Evolutionary conservation across 1,139 yeast species (phyloP).

Genomic region (Geotrichum candidum): DNA sequence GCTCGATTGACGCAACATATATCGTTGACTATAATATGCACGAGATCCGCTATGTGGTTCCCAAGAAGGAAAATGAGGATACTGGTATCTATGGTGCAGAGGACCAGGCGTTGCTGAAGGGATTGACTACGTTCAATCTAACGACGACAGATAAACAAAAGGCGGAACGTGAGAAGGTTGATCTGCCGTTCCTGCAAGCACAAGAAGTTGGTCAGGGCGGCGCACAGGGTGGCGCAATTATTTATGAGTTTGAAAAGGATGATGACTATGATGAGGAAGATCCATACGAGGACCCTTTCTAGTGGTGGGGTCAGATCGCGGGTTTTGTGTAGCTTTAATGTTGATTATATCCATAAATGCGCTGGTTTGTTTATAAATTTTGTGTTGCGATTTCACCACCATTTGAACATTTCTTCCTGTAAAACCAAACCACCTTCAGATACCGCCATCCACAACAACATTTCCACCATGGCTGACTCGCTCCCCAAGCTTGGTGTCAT

Average conservation of each 20-base stretch:
- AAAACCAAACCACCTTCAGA: background rate
- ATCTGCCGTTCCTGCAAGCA: slow-evolving; percentile 82
- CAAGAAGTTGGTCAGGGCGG: slow-evolving; percentile 76
- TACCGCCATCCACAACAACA: background rate
- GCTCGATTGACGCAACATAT: slow-evolving; percentile 57
- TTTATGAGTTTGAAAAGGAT: slow-evolving; percentile 77
- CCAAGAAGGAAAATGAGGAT: slow-evolving; percentile 31
- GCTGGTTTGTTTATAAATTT: slow-evolving; percentile 6
- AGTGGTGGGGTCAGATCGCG: slow-evolving; percentile 16
- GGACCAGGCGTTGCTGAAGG: slow-evolving; percentile 46
- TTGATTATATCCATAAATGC: background rate
- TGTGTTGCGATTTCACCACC: slow-evolving; percentile 4
- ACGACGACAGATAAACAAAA: slow-evolving; percentile 70
- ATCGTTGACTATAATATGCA: slow-evolving; percentile 50
- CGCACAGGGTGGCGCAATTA: slow-evolving; percentile 59
- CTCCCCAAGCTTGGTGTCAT: slow-evolving; percentile 45
- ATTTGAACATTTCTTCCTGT: background rate
- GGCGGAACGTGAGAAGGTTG: slow-evolving; percentile 75
- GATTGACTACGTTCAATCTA: slow-evolving; percentile 80
- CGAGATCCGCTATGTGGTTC: slow-evolving; percentile 40
- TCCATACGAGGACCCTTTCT: slow-evolving; percentile 94
- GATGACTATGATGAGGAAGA: slow-evolving; percentile 97
- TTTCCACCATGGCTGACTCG: slow-evolving; percentile 45
- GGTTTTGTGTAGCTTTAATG: background rate
- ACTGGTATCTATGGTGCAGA: slow-evolving; percentile 25